A percentile compares a stretch with the other conserved stretches of the same genome.
Evolutionary conservation across 805 yeast genomes (phyloP).

Genomic region (Kodamaea lidongshanica): DNA sequence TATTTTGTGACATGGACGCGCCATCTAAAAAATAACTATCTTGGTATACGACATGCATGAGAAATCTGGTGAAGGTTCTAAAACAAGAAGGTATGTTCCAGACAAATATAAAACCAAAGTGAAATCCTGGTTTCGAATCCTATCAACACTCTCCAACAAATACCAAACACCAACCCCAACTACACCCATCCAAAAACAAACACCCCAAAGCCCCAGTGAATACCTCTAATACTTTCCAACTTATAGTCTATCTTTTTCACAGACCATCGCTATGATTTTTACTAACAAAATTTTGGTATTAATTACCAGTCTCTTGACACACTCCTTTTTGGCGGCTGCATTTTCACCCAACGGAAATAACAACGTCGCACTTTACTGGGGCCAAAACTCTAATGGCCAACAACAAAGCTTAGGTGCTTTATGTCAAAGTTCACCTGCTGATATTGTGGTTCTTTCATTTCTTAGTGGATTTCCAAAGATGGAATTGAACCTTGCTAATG

Average conservation of each 20-base stretch:
- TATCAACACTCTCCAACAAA: too few species aligned
- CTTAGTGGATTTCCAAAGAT: slow-evolving; percentile 10
- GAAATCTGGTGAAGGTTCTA: too few species aligned
- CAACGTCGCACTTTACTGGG: slow-evolving; percentile 16
- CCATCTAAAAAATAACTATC: too few species aligned
- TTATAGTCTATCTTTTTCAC: slow-evolving; percentile 2
- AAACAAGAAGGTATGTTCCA: too few species aligned
- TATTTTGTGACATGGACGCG: too few species aligned
- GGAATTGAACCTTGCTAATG: slow-evolving; percentile 12
- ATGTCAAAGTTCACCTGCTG: slow-evolving; percentile 11
- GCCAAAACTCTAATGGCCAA: slow-evolving; percentile 13
- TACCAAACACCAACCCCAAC: background rate
- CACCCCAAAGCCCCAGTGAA: background rate
- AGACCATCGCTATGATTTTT: slow-evolving; percentile 5
- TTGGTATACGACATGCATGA: too few species aligned
- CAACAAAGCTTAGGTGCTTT: slow-evolving; percentile 11
- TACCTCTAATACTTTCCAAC: slow-evolving; percentile 1
- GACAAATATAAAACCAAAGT: background rate
- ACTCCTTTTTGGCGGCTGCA: slow-evolving; percentile 8
- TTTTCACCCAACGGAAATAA: slow-evolving; percentile 8
- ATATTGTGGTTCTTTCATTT: slow-evolving; percentile 13
- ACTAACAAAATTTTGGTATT: slow-evolving; percentile 5
- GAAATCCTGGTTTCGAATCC: too few species aligned
- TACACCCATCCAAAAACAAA: background rate
- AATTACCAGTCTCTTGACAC: slow-evolving; percentile 6